A percentile compares a stretch with the other conserved stretches of the same genome.
phyloP scores from a whole-genome alignment of 225 moss, liverwort and hornwort genomes.

The Physcomitrium patens region DNA sequence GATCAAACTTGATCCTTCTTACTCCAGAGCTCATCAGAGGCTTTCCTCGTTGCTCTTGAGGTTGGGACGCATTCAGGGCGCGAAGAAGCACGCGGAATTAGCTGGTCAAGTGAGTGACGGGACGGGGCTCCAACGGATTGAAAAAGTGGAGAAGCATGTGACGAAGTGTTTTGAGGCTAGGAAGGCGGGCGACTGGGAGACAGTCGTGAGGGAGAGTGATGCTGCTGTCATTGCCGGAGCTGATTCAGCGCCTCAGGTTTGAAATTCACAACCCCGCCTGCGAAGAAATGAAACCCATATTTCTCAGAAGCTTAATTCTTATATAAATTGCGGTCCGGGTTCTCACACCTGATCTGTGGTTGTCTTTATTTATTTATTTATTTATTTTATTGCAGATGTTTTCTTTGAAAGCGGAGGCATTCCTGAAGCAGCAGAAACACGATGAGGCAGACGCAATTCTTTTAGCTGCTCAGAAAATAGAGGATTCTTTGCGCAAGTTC shows the following conservation, averaged over 20 bases:
- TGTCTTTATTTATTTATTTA: too few relatives aligned
- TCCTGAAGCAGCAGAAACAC: conserved; percentile 77
- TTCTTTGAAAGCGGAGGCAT: conserved; percentile 87
- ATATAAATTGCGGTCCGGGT: conserved; percentile 37
- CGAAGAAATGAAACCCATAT: background rate
- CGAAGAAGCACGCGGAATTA: conserved; percentile 71
- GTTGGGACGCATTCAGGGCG: conserved; percentile 73
- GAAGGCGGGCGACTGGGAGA: conserved; percentile 68
- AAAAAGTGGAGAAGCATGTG: conserved; percentile 80
- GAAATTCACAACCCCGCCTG: background rate
- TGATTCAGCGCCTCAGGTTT: conserved; percentile 85
- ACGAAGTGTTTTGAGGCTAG: conserved; percentile 70
- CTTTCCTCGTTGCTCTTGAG: conserved; percentile 68
- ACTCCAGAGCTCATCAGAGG: conserved; percentile 79
- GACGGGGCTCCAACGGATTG: conserved; percentile 66
- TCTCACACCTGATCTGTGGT: conserved; percentile 16
- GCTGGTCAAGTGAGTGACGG: conserved; percentile 68
- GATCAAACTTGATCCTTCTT: conserved; percentile 67
- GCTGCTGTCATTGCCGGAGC: conserved; percentile 92
- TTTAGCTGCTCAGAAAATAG: conserved; percentile 69
- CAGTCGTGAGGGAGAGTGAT: conserved; percentile 74
- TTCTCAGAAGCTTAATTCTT: conserved; percentile 42
- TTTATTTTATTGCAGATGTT: conserved; percentile 60
- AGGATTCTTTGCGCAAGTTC: conserved; percentile 64
- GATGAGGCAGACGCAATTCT: conserved; percentile 80